Percentiles rank a stretch among this genome's conserved stretches.
These are phyloP conservation scores for Acrocalymma vagum DNA, from an alignment of 2,329 filamentous ascomycete genomes.

Conservation along the genomic window DNA sequence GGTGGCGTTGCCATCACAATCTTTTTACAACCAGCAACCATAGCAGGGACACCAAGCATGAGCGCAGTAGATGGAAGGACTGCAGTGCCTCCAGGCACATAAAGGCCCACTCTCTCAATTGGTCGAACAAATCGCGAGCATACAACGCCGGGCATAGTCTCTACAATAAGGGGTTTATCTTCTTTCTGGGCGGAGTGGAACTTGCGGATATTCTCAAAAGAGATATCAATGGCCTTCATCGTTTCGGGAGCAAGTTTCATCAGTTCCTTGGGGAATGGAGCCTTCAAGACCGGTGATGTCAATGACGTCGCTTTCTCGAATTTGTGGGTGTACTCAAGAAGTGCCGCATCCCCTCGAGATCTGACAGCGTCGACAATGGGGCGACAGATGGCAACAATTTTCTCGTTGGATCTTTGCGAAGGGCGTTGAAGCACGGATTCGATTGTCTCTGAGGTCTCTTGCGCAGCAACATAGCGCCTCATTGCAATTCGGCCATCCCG, in stretches of 20 bases:
- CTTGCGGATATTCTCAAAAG: constrained; percentile 91
- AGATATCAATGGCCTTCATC: constrained; percentile 89
- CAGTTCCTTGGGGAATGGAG: constrained; percentile 83
- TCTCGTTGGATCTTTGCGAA: constrained; percentile 93
- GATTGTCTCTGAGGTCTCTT: constrained; percentile 71
- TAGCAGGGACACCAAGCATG: constrained; percentile 97
- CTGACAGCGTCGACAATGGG: constrained; percentile 93
- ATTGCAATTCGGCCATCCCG: constrained; percentile 75
- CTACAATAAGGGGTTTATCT: constrained; percentile 80
- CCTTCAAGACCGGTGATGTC: constrained; percentile 86
- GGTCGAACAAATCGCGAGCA: constrained; percentile 92
- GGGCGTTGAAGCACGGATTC: constrained; percentile 82
- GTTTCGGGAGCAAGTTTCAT: constrained; percentile 89
- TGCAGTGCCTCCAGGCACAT: constrained; percentile 94
- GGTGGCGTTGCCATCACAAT: constrained; percentile 95
- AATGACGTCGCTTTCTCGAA: constrained; percentile 96
- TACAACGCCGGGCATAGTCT: constrained; percentile 97
- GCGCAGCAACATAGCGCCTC: constrained; percentile 76
- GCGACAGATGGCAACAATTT: constrained; percentile 87
- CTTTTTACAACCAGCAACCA: constrained; percentile 95
- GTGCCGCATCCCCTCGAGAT: constrained; percentile 82
- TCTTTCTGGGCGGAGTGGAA: constrained; percentile 95
- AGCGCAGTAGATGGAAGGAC: constrained; percentile 97
- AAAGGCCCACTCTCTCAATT: constrained; percentile 95
- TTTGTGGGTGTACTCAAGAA: constrained; percentile 94